Evolutionary conservation across 2,329 filamentous ascomycete species (phyloP), one percentile per base, ranked within the genome.

Genomic region (Monosporascus sp.): DNA sequence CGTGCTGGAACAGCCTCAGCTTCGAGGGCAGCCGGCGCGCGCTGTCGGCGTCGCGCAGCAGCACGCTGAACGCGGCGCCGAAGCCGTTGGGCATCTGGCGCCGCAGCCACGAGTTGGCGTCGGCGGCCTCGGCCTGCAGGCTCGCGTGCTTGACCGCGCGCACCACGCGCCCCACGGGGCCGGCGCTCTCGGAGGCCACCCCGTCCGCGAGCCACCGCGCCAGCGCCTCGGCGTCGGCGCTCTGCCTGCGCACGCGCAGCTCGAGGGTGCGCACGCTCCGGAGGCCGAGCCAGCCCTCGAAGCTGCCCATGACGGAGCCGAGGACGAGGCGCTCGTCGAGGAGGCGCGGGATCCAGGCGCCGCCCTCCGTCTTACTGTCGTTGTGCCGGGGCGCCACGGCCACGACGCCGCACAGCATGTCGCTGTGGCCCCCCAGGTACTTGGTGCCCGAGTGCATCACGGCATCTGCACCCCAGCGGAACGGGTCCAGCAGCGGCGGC

Each of bases 401-500:
- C 27, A 99, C 74, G 19, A 95, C 87, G 22, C 94, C 94, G 66
- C 89, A 95, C 6, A 97, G 82, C 79, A 97, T 80, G 72, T 99
- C 94, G 60, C 87, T 93, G 73, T 99, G 94, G 0, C 94, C 94
- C 20, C 94, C 94, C 60, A 99, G 84, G 72, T 97, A 99, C 78
- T 97, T 99, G 19, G 92, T 96, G 3, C 91, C 94, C 50, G 82
- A 88, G 72, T 99, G 94, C 89, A 97, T 88, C 37, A 96, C 82
- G 1, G 92, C 72, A 71, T 97, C 93, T 27, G 88, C 91, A 47
- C 91, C 93, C 68, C 81, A 87, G 27, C 70, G 67, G 64, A 97
- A 94, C 0, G 94, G 92, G 64, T 97, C 89, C 68, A 91, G 87
- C 54, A 99, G 75, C 27, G 90, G 89, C 35, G 94, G 94, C 41